Percentiles rank a stretch among this genome's conserved stretches.
Evolutionary conservation across 192 early-diverging fungal genomes (phyloP).

Genomic region (Coemansia sp.): DNA sequence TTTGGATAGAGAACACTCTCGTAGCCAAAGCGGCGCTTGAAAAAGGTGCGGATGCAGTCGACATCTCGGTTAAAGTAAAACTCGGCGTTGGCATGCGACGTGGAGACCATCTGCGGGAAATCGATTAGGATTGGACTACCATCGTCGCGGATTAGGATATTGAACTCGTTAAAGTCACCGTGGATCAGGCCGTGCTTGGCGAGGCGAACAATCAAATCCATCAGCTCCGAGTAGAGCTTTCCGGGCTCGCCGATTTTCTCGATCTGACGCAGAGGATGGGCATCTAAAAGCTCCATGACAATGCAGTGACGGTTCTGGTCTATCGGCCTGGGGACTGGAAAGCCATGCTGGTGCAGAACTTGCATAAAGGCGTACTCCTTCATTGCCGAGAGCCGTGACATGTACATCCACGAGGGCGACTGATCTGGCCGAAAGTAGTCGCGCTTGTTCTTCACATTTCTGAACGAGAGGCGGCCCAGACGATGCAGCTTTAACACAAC

Average conservation of each 20-base stretch:
- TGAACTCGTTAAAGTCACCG: slow-evolving; percentile 99
- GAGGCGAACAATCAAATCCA: slow-evolving; percentile 94
- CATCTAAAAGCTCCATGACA: slow-evolving; percentile 95
- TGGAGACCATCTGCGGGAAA: slow-evolving; percentile 99
- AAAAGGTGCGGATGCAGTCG: slow-evolving; percentile 94
- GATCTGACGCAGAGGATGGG: slow-evolving; percentile 92
- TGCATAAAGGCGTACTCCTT: slow-evolving; percentile 99
- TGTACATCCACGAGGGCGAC: slow-evolving; percentile 98
- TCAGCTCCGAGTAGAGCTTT: slow-evolving; percentile 88
- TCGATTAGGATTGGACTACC: slow-evolving; percentile 93
- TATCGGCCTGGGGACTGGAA: slow-evolving; percentile 91
- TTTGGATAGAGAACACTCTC: slow-evolving; percentile 90
- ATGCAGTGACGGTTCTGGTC: slow-evolving; percentile 95
- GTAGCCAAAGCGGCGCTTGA: slow-evolving; percentile 87
- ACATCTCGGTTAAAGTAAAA: slow-evolving; percentile 99
- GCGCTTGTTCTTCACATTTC: slow-evolving; percentile 94
- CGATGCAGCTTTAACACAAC: slow-evolving; percentile 97
- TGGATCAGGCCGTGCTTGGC: slow-evolving; percentile 96
- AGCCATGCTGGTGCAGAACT: slow-evolving; percentile 89
- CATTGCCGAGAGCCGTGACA: slow-evolving; percentile 96
- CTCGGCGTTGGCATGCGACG: slow-evolving; percentile 92
- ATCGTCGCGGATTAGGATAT: slow-evolving; percentile 83
- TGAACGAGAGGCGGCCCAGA: slow-evolving; percentile 93
- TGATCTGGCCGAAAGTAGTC: slow-evolving; percentile 95
- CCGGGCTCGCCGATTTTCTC: slow-evolving; percentile 84